Evolutionary conservation across 2,329 filamentous ascomycete species (phyloP).

Genomic region (Fusarium buxicola): DNA sequence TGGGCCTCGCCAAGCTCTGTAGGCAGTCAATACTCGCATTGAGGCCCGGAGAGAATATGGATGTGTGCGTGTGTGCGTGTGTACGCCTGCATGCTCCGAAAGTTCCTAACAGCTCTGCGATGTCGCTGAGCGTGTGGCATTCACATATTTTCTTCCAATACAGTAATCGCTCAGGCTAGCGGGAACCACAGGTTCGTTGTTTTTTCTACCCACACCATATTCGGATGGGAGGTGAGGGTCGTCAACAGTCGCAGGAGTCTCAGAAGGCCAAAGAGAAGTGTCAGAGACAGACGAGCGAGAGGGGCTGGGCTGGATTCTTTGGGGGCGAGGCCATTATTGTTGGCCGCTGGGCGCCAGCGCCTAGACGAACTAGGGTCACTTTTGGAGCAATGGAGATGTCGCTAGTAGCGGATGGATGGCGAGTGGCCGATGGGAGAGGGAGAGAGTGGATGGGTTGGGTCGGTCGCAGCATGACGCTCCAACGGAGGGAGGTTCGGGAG

Average conservation of each 20-base stretch:
- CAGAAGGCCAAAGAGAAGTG: slow-evolving; percentile 36
- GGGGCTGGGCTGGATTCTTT: slow-evolving; percentile 39
- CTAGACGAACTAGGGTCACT: slow-evolving; percentile 44
- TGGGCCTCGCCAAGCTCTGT: slow-evolving; percentile 34
- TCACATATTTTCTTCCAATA: slow-evolving; percentile 7
- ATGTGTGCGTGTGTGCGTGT: slow-evolving; percentile 34
- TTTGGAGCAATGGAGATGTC: slow-evolving; percentile 41
- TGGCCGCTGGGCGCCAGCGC: slow-evolving; percentile 42
- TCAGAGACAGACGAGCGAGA: slow-evolving; percentile 28
- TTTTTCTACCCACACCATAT: slow-evolving; percentile 31
- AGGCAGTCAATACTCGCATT: slow-evolving; percentile 26
- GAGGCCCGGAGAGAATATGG: slow-evolving; percentile 27
- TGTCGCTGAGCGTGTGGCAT: slow-evolving; percentile 32
- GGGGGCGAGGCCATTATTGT: slow-evolving; percentile 36
- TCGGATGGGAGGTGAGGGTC: slow-evolving; percentile 38
- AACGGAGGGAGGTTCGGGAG: slow-evolving; percentile 34
- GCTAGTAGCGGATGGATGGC: slow-evolving; percentile 42
- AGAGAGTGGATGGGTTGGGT: slow-evolving; percentile 24
- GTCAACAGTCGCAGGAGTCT: slow-evolving; percentile 32
- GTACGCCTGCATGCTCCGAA: slow-evolving; percentile 14
- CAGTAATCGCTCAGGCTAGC: slow-evolving; percentile 20
- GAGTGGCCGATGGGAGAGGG: slow-evolving; percentile 36
- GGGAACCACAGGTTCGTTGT: slow-evolving; percentile 28
- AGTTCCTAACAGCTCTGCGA: slow-evolving; percentile 36
- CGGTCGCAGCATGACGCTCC: slow-evolving; percentile 20